A percentile compares a stretch with the other conserved stretches of the same genome.
These are phyloP conservation scores for Neofusicoccum sp. DNA, from an alignment of 2,329 filamentous ascomycete species.

Conservation along the genomic window DNA sequence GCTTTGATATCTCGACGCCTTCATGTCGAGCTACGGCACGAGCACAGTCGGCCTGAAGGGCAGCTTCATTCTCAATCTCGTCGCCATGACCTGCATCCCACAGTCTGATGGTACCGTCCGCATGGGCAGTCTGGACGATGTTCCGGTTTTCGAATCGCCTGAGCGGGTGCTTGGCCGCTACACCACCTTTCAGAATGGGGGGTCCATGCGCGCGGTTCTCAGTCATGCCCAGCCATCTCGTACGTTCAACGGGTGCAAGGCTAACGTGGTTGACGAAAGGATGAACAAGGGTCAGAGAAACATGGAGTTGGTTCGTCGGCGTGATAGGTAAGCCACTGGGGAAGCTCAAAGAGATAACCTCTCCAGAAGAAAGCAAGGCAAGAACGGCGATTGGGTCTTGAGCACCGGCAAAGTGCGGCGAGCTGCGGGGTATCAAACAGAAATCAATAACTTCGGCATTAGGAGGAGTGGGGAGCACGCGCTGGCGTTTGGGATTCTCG, in stretches of 20 bases:
- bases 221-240: slow-evolving; percentile 86
- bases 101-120: slow-evolving; percentile 85
- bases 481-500: slow-evolving; percentile 70
- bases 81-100: slow-evolving; percentile 94
- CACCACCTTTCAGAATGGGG: slow-evolving; percentile 76
- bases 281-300: slow-evolving; percentile 84
- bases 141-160: slow-evolving; percentile 82
- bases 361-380: slow-evolving; percentile 78
- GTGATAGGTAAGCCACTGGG: slow-evolving; percentile 89
- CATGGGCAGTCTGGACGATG: slow-evolving; percentile 83
- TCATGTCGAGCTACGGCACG: slow-evolving; percentile 79
- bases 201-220: slow-evolving; percentile 82
- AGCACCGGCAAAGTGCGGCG: slow-evolving; percentile 83
- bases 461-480: slow-evolving; percentile 72
- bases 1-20: slow-evolving; percentile 74
- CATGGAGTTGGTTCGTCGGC: slow-evolving; percentile 89
- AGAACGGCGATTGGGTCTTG: slow-evolving; percentile 90
- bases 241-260: slow-evolving; percentile 74
- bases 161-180: slow-evolving; percentile 67
- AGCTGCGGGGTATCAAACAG: slow-evolving; percentile 77
- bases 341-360: slow-evolving; percentile 87
- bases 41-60: slow-evolving; percentile 85
- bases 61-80: slow-evolving; percentile 82
- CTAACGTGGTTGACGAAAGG: slow-evolving; percentile 78
- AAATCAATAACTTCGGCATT: slow-evolving; percentile 79